These are phyloP conservation scores for Gloeostereum incarnatum DNA, from an alignment of 768 basidiomycete genomes.

Conservation along the genomic window DNA sequence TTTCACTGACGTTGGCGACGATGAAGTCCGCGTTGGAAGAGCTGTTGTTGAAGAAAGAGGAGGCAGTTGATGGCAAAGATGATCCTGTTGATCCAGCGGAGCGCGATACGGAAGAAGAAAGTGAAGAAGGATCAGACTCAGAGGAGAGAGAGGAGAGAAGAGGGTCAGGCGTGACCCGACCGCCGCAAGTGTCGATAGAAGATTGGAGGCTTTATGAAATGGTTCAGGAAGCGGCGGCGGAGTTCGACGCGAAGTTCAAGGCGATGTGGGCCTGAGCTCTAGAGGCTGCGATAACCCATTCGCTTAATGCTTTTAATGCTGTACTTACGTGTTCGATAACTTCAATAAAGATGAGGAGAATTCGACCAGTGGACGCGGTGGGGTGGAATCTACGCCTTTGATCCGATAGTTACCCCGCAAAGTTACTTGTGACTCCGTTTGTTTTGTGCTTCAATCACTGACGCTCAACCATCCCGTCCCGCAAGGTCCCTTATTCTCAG, in stretches of 20 bases:
- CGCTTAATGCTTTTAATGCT: no score
- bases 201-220: constrained; percentile 54
- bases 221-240: constrained; percentile 27
- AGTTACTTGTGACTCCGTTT: no score
- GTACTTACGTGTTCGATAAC: no score
- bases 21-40: constrained; percentile 42
- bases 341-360: no score
- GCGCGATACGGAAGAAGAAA: constrained; percentile 5
- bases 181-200: constrained; percentile 25
- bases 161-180: constrained; percentile 15
- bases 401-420: no score
- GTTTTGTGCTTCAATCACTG: no score
- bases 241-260: constrained; percentile 52
- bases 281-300: no score
- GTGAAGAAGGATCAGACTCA: constrained; percentile 8
- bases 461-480: no score
- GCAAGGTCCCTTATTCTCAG: no score
- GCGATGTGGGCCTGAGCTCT: constrained; percentile 58
- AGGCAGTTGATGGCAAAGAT: constrained; percentile 11
- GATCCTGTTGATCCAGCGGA: constrained; percentile 15
- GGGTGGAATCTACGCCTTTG: no score
- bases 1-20: constrained; percentile 37
- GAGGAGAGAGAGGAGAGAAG: neutral
- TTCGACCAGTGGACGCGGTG: no score
- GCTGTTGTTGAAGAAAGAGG: constrained; percentile 22